Conservation (phyloP, 139 green algal genomes). For the Tetradesmus obliquus region DNA sequence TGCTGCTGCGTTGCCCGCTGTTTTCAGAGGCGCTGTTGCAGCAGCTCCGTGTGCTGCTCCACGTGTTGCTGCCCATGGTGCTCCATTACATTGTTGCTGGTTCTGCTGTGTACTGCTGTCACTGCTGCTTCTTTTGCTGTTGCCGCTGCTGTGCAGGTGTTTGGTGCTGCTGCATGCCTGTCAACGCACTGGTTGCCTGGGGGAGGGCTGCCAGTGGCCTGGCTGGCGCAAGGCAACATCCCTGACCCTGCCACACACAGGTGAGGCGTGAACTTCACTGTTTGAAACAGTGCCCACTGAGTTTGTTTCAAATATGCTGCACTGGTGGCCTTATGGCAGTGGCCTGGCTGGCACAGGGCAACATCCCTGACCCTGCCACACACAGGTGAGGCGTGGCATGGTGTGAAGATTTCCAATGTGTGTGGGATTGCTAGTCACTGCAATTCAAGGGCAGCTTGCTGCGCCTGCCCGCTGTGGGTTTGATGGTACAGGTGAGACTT, state of each 20-base stretch:
- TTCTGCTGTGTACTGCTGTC: too few species aligned
- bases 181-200: constrained; percentile 35
- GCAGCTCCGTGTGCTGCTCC: not conserved
- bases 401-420: too few species aligned
- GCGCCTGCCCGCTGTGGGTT: too few species aligned
- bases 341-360: constrained; percentile 16
- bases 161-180: constrained; percentile 39
- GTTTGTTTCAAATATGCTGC: too few species aligned
- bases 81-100: not conserved
- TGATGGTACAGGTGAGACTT: too few species aligned
- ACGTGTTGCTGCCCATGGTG: not conserved
- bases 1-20: not conserved
- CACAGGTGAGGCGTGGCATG: not conserved
- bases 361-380: constrained; percentile 18
- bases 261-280: too few species aligned
- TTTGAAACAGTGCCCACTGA: too few species aligned
- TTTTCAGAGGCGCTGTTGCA: not conserved
- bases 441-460: too few species aligned
- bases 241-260: constrained; percentile 22
- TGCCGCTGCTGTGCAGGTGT: constrained; percentile 21
- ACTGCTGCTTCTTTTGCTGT: not conserved
- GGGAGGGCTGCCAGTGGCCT: not conserved
- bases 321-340: constrained; percentile 19
- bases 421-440: too few species aligned
- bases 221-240: constrained; percentile 17